A percentile compares a stretch with the other conserved stretches of the same genome.
Conservation (phyloP, 2,329 filamentous ascomycete species). For the Cladobotryum protrusum region DNA sequence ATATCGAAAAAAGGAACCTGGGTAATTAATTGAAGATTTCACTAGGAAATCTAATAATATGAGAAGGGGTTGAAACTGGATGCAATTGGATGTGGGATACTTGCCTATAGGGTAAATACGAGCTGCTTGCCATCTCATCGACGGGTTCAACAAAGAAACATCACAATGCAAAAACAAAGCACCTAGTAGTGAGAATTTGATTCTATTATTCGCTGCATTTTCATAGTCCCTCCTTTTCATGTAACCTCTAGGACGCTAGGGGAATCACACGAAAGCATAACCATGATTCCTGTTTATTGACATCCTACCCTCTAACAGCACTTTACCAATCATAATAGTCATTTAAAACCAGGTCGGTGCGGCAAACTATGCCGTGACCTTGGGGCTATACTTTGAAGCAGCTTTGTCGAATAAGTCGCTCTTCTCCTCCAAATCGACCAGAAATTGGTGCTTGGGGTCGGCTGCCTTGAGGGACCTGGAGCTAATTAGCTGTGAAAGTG, state of each 20-base stretch:
- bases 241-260: too few relatives aligned
- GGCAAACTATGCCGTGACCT: constrained; percentile 53
- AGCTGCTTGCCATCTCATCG: too few relatives aligned
- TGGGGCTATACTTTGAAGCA: constrained; percentile 78
- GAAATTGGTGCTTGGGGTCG: constrained; percentile 62
- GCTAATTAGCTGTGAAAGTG: constrained; percentile 19
- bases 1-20: too few relatives aligned
- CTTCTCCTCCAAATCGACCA: constrained; percentile 77
- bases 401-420: constrained; percentile 81
- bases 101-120: neutral
- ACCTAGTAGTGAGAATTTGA: neutral
- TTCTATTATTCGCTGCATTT: neutral
- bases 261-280: neutral
- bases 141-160: too few relatives aligned
- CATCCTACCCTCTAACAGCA: constrained; percentile 19
- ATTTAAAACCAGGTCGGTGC: constrained; percentile 11
- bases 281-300: neutral
- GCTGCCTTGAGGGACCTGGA: constrained; percentile 49
- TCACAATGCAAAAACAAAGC: neutral
- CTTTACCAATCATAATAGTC: constrained; percentile 27
- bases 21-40: too few relatives aligned
- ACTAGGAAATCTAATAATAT: too few relatives aligned
- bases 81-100: neutral
- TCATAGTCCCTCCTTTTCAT: neutral
- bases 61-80: too few relatives aligned